phyloP scores from a whole-genome alignment of 2,329 filamentous ascomycete genomes.

The Talaromyces funiculosus region DNA sequence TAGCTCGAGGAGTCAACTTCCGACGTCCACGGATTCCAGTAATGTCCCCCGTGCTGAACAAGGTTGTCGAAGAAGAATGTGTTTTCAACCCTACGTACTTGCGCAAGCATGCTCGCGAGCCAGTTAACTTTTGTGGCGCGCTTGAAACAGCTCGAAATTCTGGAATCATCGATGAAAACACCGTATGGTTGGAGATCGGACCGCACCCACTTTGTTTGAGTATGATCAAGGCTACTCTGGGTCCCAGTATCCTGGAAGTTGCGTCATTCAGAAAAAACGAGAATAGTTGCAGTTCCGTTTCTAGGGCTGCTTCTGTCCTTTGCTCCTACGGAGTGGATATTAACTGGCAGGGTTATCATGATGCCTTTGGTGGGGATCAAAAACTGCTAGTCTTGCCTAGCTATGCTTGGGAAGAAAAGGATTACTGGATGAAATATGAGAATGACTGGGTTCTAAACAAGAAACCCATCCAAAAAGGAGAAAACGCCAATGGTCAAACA shows the following conservation, averaged over 20 bases:
- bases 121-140: constrained; percentile 18
- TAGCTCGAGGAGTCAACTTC: constrained; percentile 17
- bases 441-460: constrained; percentile 69
- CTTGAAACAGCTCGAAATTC: background rate
- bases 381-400: constrained; percentile 46
- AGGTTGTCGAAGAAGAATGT: background rate
- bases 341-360: constrained; percentile 65
- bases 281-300: background rate
- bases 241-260: background rate
- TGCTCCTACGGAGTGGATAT: constrained; percentile 49
- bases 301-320: background rate
- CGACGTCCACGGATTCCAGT: background rate
- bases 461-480: too few relatives aligned
- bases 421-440: constrained; percentile 67
- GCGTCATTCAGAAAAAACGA: background rate
- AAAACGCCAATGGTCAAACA: constrained; percentile 23
- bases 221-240: background rate
- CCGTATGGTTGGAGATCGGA: constrained; percentile 3
- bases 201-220: background rate
- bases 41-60: constrained; percentile 29
- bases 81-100: background rate
- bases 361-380: constrained; percentile 41
- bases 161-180: background rate
- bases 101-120: constrained; percentile 16
- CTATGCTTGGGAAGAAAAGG: constrained; percentile 54